Conservation (phyloP, 2,329 filamentous ascomycete genomes). For the Aspergillus sp. region DNA sequence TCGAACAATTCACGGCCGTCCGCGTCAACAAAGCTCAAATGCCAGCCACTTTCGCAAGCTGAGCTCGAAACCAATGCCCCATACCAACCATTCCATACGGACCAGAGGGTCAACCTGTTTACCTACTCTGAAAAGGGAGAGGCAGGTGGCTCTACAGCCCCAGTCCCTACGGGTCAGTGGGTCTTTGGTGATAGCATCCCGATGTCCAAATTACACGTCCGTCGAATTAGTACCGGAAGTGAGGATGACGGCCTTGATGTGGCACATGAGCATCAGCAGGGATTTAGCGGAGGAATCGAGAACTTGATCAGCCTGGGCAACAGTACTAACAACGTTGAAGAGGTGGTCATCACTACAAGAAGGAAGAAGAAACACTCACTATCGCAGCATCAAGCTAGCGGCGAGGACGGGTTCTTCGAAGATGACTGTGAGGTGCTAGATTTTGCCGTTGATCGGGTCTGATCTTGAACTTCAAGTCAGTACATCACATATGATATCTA, state of each 20-base stretch:
- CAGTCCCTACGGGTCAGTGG: conserved; percentile 48
- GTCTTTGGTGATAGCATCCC: conserved; percentile 59
- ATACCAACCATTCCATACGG: conserved; percentile 95
- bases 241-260: conserved; percentile 44
- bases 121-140: conserved; percentile 58
- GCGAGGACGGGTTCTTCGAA: conserved; percentile 80
- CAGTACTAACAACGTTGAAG: conserved; percentile 66
- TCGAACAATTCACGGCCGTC: conserved; percentile 47
- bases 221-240: conserved; percentile 47
- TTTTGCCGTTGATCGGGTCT: conserved; percentile 69
- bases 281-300: conserved; percentile 50
- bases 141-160: conserved; percentile 47
- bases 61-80: conserved; percentile 96
- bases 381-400: conserved; percentile 40
- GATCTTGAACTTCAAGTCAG: conserved; percentile 21
- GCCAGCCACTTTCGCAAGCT: conserved; percentile 70
- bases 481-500: conserved; percentile 11
- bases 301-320: conserved; percentile 56
- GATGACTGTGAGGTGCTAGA: conserved; percentile 91
- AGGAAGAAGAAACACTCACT: conserved; percentile 60
- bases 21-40: conserved; percentile 44
- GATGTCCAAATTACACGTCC: conserved; percentile 52
- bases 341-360: conserved; percentile 81
- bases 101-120: conserved; percentile 78
- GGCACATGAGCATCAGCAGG: conserved; percentile 33